These are phyloP conservation scores for Aristolochia contorta DNA, from an alignment of 164 flowering plant species.

Conservation along the genomic window DNA sequence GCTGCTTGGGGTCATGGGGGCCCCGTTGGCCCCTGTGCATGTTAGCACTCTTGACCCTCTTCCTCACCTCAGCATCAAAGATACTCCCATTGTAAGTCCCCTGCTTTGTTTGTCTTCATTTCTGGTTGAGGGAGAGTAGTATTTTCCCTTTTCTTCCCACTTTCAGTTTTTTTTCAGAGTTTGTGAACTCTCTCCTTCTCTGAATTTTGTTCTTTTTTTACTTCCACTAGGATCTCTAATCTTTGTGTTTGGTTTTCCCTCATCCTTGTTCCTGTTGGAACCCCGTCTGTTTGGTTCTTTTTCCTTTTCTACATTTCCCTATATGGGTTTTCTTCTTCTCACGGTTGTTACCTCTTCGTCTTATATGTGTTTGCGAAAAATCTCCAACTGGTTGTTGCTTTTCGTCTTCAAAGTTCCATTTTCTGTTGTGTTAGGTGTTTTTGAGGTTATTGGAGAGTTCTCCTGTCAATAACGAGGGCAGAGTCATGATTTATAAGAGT, in stretches of 20 bases:
- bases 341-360: no score
- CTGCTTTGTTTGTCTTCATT: not conserved
- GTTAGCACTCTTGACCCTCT: constrained; percentile 40
- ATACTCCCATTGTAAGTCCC: constrained; percentile 60
- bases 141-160: not conserved
- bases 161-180: not conserved
- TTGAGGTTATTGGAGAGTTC: no score
- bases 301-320: no score
- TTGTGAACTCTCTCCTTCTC: not conserved
- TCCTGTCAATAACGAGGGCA: no score
- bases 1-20: constrained; percentile 60
- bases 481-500: no score
- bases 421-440: no score
- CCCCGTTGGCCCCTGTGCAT: constrained; percentile 73
- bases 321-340: no score
- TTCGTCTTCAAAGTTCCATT: no score
- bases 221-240: not conserved
- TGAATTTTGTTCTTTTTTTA: not conserved
- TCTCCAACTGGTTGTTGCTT: no score
- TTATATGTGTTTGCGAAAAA: no score
- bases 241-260: not conserved
- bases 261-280: no score
- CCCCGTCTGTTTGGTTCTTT: no score
- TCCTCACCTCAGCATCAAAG: constrained; percentile 56
- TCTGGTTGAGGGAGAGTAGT: not conserved